Base-by-base conservation (phyloP, 1,284 basidiomycete species). In the Lentinula novae-zelandiae region DNA sequence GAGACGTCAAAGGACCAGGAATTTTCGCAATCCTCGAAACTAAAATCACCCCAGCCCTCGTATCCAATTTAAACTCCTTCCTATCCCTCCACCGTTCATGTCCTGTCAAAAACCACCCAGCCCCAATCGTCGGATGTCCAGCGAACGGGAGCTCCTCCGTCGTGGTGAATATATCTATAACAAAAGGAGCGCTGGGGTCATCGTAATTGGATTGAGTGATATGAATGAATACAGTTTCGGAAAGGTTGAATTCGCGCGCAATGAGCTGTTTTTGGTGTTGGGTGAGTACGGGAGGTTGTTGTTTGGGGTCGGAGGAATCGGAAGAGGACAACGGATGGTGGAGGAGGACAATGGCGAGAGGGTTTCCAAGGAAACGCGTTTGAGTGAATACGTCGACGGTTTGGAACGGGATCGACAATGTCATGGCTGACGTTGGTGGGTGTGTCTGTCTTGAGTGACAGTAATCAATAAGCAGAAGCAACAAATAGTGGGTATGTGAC, bases 181-280 rank as follows among this genome's bases (percentile, higher is more conserved):
- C 66, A 39, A 73, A 65, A 1, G 70, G 69, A 1, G 67, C 59
- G 40, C 68, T 40, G 1, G 59, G 10, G 7, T 57, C 64, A 33
- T 55, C 63, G 7, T 27, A 20, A 8, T 54, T 54, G 2, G 10
- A 9, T 48, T 42, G 22, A 13, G 20, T 42, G 48, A 72, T 68
- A 59, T 78, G 76, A 2, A 76, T 68, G 64, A 80, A 79, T 22
- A 79, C 75, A 0, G 78, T 80, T 57, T 80, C 79, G 2, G 78
- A 78, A 55, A 79, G 70, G 62, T 81, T 80, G 68, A 81, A 81
- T 62, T 80, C 79, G 34, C 73, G 71, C 7, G 78, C 78, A 60
- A 78, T 76, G 33, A 63, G 67, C 61, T 76, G 77, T 60, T 79
- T 80, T 57, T 77, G 71, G 4, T 65, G 59, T 60, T 77, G 76